Percentiles rank a stretch among this genome's conserved stretches.
Evolutionary conservation across 2,329 filamentous ascomycete species (phyloP).

Genomic region (Aspergillus ochraceus): DNA sequence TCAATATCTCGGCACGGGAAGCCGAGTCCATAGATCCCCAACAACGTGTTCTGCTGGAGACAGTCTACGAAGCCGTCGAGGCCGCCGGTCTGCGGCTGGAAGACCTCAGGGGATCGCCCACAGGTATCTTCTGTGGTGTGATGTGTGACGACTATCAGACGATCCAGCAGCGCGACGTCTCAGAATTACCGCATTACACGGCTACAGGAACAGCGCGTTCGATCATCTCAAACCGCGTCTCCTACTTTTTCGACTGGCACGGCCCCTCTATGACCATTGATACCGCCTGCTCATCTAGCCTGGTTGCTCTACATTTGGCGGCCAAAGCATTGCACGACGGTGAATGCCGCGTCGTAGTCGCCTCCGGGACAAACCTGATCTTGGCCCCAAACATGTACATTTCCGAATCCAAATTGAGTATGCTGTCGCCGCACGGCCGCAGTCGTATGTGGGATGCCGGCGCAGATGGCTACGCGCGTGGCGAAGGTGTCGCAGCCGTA

Average conservation of each 20-base stretch:
- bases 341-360: background rate
- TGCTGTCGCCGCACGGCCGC: conserved; percentile 52
- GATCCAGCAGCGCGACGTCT: background rate
- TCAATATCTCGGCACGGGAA: conserved; percentile 6
- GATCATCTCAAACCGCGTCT: conserved; percentile 36
- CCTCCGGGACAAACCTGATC: conserved; percentile 2
- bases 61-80: conserved; percentile 12
- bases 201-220: conserved; percentile 25
- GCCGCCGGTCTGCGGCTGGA: conserved; percentile 1
- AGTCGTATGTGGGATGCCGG: conserved; percentile 46
- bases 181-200: background rate
- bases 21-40: conserved; percentile 13
- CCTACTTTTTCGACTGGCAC: conserved; percentile 26
- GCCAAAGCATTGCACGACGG: conserved; percentile 19
- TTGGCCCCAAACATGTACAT: conserved; percentile 7
- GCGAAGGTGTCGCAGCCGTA: conserved; percentile 51
- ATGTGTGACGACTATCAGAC: conserved; percentile 11
- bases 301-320: conserved; percentile 32
- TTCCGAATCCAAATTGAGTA: conserved; percentile 25
- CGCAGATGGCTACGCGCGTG: conserved; percentile 51
- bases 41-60: conserved; percentile 9
- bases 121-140: conserved; percentile 1
- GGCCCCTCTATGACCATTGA: conserved; percentile 42
- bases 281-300: conserved; percentile 43
- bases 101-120: background rate